Evolutionary conservation across 805 yeast genomes (phyloP).

Genomic region (Candida endomychidarum): DNA sequence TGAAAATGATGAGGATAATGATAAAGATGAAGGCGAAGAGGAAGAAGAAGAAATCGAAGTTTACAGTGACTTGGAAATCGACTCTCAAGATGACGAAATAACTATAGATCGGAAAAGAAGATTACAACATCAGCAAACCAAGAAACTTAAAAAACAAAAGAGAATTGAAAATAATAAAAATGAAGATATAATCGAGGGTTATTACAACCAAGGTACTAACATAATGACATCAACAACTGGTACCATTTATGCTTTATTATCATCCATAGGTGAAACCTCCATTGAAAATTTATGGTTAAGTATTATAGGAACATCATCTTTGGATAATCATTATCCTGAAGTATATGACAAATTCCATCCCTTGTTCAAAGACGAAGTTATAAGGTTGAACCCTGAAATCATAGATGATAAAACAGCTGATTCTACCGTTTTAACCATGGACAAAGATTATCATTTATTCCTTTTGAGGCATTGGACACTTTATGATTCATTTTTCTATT

Average conservation of each 20-base stretch:
- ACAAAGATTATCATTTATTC: constrained; percentile 83
- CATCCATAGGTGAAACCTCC: constrained; percentile 81
- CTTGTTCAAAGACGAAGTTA: constrained; percentile 77
- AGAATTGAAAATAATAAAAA: constrained; percentile 40
- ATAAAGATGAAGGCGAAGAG: constrained; percentile 24
- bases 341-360: constrained; percentile 75
- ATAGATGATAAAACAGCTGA: constrained; percentile 37
- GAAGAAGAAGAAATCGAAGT: constrained; percentile 16
- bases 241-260: constrained; percentile 74
- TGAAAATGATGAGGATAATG: constrained; percentile 29
- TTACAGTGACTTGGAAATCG: constrained; percentile 20
- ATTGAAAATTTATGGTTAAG: constrained; percentile 77
- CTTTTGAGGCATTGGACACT: constrained; percentile 89
- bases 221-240: constrained; percentile 72
- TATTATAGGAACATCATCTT: constrained; percentile 82
- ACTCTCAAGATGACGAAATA: constrained; percentile 27
- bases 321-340: constrained; percentile 70
- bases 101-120: constrained; percentile 26
- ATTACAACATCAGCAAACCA: constrained; percentile 26
- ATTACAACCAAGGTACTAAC: constrained; percentile 83
- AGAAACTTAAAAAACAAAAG: constrained; percentile 38
- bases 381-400: constrained; percentile 54
- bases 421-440: constrained; percentile 55
- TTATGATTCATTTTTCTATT: constrained; percentile 85
- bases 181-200: constrained; percentile 63